A percentile compares a stretch with the other conserved stretches of the same genome.
These are phyloP conservation scores for Claviceps arundinis DNA, from an alignment of 2,329 filamentous ascomycete genomes.

Conservation along the genomic window DNA sequence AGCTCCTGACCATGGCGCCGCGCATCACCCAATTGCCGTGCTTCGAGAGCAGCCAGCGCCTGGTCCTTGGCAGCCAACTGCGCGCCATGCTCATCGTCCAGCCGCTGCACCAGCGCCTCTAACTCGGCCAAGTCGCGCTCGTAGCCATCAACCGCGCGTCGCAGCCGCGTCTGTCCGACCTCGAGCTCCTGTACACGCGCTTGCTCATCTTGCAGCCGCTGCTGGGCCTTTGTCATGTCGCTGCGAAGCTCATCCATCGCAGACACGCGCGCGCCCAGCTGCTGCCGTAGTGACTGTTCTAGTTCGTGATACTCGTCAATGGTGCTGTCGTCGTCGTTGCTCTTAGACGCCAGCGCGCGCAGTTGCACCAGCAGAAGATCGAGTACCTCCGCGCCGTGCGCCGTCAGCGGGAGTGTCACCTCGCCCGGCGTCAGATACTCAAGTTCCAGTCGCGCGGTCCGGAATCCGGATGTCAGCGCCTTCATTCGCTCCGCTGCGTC, in stretches of 20 bases:
- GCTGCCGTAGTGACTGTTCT: conserved; percentile 41
- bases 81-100: conserved; percentile 26
- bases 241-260: conserved; percentile 35
- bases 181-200: conserved; percentile 33
- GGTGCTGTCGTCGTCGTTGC: conserved; percentile 34
- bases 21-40: conserved; percentile 25
- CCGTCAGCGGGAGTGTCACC: conserved; percentile 35
- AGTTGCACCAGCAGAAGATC: conserved; percentile 39
- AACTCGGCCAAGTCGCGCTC: conserved; percentile 39
- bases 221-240: conserved; percentile 24
- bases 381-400: conserved; percentile 40
- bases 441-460: conserved; percentile 44
- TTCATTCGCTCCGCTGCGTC: conserved; percentile 36
- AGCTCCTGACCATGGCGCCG: conserved; percentile 31
- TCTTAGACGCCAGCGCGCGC: conserved; percentile 32
- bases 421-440: conserved; percentile 50
- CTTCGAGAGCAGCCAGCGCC: conserved; percentile 29
- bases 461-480: conserved; percentile 36
- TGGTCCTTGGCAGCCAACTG: conserved; percentile 20
- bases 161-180: conserved; percentile 34
- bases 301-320: conserved; percentile 48
- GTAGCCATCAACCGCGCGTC: conserved; percentile 39
- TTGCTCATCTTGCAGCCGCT: conserved; percentile 24
- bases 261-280: conserved; percentile 38
- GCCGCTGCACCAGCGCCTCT: conserved; percentile 33